Evolutionary conservation across 1,139 yeast genomes (phyloP), one percentile per base, ranked within the genome.

Genomic region (Pichia sp.): DNA sequence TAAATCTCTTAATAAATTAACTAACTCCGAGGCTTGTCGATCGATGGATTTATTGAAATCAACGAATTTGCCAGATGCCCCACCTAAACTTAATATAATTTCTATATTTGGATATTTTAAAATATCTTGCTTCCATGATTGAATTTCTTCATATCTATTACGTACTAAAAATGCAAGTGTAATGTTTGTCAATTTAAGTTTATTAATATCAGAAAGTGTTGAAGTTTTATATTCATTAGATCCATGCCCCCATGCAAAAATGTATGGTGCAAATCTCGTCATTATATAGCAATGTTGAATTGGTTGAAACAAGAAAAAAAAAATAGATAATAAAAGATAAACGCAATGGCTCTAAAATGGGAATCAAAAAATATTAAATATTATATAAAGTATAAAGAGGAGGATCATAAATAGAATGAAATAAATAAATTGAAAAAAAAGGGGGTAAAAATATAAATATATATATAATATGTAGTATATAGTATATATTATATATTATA

Each of bases 21-120:
- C 16, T 11, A 57, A 43, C 28, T 42, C 42, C 2, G 34, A 28
- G 16, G 36, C 47, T 37, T 57, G 58, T n/a, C 43, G 40, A 9
- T 48, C 48, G n/a, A 43, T 35, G 1, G 50, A 25, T 3, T 30
- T 36, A 4, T 27, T 24, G 1, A 39, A 29, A 3, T 49, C 43
- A 10, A 61, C 58, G 37, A 57, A 58, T 7, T 43, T 45, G 2
- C 62, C 61, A 11, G 37, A 26, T 9, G 62, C 62, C 6, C 64
- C 64, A 7, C 63, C 64, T 29, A 60, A 51, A 2, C 62, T 58
- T 7, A 59, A 39, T 11, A 47, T 52, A 22, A 57, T 54, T 5
- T 47, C 33, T 7, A 50, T 23, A 9, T 34, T 40, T 20, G 24
- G 31, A 51, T 45, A 30, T 51, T 55, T 7, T 40, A 27, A 23